Evolutionary conservation across 495 filamentous ascomycete species (phyloP).

Genomic region (Parathielavia appendiculata): DNA sequence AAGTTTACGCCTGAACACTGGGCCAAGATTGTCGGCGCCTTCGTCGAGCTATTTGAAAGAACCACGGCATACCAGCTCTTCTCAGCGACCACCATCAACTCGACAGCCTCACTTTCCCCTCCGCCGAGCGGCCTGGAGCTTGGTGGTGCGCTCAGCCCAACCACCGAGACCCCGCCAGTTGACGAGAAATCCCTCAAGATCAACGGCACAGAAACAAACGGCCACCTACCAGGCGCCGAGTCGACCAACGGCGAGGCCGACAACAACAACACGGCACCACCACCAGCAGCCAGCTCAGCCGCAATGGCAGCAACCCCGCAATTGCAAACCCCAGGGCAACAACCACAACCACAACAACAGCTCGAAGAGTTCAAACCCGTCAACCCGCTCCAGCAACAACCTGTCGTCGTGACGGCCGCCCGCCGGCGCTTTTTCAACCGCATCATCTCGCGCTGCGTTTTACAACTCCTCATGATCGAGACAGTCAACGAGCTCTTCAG

Average conservation of each 20-base stretch:
- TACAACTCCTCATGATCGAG: constrained; percentile 98
- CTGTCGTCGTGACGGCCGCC: constrained; percentile 84
- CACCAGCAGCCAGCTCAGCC: constrained; percentile 13
- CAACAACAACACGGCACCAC: constrained; percentile 15
- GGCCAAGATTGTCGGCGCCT: constrained; percentile 88
- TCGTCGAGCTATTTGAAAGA: constrained; percentile 89
- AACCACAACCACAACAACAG: constrained; percentile 49
- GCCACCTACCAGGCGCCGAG: constrained; percentile 20
- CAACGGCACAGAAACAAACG: constrained; percentile 49
- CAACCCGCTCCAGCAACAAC: constrained; percentile 70
- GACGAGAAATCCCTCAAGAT: constrained; percentile 57
- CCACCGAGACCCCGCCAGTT: constrained; percentile 33
- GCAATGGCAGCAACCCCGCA: constrained; percentile 25
- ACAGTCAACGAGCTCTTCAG: constrained; percentile 98
- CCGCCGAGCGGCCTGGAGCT: constrained; percentile 44
- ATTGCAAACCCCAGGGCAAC: constrained; percentile 16
- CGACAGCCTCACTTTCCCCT: constrained; percentile 41
- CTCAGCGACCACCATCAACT: constrained; percentile 66
- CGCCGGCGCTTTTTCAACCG: constrained; percentile 97
- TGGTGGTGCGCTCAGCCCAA: constrained; percentile 38
- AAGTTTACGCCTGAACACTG: constrained; percentile 87
- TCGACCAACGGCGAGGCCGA: constrained; percentile 31
- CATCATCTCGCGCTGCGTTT: constrained; percentile 97
- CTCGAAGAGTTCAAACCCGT: constrained; percentile 87
- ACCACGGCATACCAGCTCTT: constrained; percentile 95